A percentile compares a stretch with the other conserved stretches of the same genome.
Evolutionary conservation across 768 basidiomycete species (phyloP).

Genomic region (Mycena vitilis): DNA sequence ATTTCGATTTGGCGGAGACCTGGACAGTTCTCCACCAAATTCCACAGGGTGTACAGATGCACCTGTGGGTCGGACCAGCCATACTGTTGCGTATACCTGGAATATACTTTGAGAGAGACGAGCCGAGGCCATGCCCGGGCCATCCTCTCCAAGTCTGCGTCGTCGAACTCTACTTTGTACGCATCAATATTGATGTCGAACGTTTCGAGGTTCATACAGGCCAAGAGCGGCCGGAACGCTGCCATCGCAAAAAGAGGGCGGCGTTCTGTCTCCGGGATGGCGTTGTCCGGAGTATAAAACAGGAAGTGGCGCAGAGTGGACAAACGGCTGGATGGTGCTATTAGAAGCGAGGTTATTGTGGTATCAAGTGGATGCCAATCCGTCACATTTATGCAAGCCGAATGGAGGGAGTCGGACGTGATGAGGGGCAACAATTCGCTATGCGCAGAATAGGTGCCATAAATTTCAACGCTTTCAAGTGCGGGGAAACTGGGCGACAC

Average conservation of each 20-base stretch:
- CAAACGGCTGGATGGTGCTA: neutral
- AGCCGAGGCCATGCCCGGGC: constrained; percentile 7
- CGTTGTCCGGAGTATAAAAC: neutral
- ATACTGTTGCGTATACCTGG: constrained; percentile 10
- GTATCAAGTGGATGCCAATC: constrained; percentile 9
- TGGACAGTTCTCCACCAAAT: constrained; percentile 6
- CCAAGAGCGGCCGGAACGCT: constrained; percentile 6
- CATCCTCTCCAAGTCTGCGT: constrained; percentile 11
- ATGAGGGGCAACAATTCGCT: constrained; percentile 7
- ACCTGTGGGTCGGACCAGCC: constrained; percentile 1
- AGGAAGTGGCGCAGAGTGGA: constrained; percentile 1
- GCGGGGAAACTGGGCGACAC: constrained; percentile 2
- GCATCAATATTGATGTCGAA: constrained; percentile 18
- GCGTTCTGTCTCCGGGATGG: neutral
- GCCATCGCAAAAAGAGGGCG: constrained; percentile 7
- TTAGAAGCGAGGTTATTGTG: neutral
- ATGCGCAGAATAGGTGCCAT: neutral
- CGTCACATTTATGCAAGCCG: neutral
- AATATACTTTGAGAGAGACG: neutral
- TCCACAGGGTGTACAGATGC: constrained; percentile 19
- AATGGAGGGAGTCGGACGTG: constrained; percentile 9
- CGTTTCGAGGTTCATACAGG: constrained; percentile 17
- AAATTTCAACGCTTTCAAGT: constrained; percentile 11
- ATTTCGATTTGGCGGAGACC: neutral
- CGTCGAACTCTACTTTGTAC: constrained; percentile 7